A percentile compares a stretch with the other conserved stretches of the same genome.
These are phyloP conservation scores for Leucogyrophana mollusca DNA, from an alignment of 768 basidiomycete genomes.

Conservation along the genomic window DNA sequence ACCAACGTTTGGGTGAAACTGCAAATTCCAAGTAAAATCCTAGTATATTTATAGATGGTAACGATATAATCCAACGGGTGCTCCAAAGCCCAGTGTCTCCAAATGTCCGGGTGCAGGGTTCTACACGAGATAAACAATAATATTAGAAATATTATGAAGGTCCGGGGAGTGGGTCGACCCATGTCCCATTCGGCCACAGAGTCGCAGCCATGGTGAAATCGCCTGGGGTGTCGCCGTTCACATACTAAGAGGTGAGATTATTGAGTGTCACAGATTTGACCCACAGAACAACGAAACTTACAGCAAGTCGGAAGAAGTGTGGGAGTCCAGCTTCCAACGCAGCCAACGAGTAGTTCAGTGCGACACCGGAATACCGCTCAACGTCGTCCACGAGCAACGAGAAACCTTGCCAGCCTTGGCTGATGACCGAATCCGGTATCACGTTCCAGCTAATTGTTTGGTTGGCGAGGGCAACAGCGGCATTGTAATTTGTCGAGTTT, in stretches of 20 bases:
- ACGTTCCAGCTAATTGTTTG: constrained; percentile 59
- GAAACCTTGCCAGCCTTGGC: constrained; percentile 69
- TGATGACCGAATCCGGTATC: constrained; percentile 32
- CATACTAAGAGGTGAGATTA: constrained; percentile 39
- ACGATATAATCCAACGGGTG: too few relatives aligned
- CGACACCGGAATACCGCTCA: constrained; percentile 68
- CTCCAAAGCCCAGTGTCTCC: too few relatives aligned
- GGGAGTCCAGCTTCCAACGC: constrained; percentile 57
- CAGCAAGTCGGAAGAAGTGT: constrained; percentile 80
- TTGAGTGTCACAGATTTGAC: constrained; percentile 2
- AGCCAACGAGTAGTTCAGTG: constrained; percentile 69
- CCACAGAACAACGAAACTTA: constrained; percentile 34
- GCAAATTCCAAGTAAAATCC: too few relatives aligned
- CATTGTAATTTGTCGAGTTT: constrained; percentile 66
- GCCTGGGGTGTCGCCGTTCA: constrained; percentile 45
- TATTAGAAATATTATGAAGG: constrained; percentile 39
- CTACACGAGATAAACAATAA: not conserved
- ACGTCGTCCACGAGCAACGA: constrained; percentile 85
- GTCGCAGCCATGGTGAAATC: constrained; percentile 83
- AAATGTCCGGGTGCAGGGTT: not conserved
- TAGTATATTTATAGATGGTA: too few relatives aligned
- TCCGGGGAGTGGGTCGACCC: constrained; percentile 73
- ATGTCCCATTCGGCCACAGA: constrained; percentile 78
- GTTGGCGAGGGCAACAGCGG: constrained; percentile 49
- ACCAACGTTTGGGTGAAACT: too few relatives aligned